These are phyloP conservation scores for Pouteria glomerata DNA, from an alignment of 148 eudicot species.

Conservation along the genomic window DNA sequence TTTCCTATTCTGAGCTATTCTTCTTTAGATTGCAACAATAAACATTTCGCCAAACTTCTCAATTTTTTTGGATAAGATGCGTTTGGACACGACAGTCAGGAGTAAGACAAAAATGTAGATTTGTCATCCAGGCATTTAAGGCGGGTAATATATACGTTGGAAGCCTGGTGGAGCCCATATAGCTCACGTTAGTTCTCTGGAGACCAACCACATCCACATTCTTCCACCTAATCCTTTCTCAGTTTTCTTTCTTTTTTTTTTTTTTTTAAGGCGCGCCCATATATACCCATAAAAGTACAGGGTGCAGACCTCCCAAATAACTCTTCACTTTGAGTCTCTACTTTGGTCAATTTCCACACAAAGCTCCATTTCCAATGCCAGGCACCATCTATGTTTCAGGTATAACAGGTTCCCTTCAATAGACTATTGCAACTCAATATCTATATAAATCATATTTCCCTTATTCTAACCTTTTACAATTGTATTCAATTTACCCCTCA, in stretches of 20 bases:
- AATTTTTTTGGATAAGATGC: background rate
- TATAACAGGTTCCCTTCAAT: constrained; percentile 21
- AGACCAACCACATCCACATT: constrained; percentile 20
- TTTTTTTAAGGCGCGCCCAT: too few relatives aligned
- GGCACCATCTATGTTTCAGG: constrained; percentile 92
- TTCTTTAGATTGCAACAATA: background rate
- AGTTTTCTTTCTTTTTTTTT: too few relatives aligned
- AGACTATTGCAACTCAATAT: background rate
- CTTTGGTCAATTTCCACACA: background rate
- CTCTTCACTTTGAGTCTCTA: background rate
- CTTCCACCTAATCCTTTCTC: constrained; percentile 21
- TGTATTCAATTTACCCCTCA: constrained; percentile 14
- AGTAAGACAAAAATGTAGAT: constrained; percentile 15
- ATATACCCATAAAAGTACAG: background rate
- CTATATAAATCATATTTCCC: background rate
- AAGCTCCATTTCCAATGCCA: constrained; percentile 53
- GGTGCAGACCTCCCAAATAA: background rate
- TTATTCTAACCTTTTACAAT: background rate
- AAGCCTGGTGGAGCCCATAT: constrained; percentile 16
- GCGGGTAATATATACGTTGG: constrained; percentile 1
- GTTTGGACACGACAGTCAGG: background rate
- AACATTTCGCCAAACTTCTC: background rate
- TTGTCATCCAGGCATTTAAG: constrained; percentile 10
- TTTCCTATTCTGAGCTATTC: background rate
- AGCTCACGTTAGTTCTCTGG: background rate